Percentiles rank a stretch among this genome's conserved stretches.
Evolutionary conservation across 2,329 filamentous ascomycete genomes (phyloP).

Genomic region (Annulohypoxylon truncatum): DNA sequence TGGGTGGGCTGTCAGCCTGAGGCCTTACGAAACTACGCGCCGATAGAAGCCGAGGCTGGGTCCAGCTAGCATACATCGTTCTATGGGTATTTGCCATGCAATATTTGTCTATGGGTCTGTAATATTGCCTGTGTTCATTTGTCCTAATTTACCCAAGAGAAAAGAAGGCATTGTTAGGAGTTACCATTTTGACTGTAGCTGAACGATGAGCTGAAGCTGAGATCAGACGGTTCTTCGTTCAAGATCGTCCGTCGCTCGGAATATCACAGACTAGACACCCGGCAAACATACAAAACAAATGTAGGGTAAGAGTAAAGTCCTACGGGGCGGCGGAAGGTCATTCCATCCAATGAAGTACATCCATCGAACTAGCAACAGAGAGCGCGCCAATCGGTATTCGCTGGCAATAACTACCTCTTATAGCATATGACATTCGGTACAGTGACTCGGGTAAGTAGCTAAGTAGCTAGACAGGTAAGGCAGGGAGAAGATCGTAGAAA

Average conservation of each 20-base stretch:
- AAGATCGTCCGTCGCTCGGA: conserved; percentile 16
- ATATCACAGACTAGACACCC: conserved; percentile 21
- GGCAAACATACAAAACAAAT: conserved; percentile 13
- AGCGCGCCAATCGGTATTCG: conserved; percentile 19
- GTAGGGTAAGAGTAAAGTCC: conserved; percentile 14
- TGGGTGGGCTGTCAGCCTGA: conserved; percentile 14
- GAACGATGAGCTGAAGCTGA: conserved; percentile 28
- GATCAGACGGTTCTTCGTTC: conserved; percentile 28
- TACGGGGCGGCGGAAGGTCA: conserved; percentile 28
- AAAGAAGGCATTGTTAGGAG: neutral
- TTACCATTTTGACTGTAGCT: conserved; percentile 14
- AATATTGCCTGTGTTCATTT: neutral
- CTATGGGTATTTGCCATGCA: neutral
- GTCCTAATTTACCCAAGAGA: neutral
- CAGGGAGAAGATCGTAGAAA: conserved; percentile 33
- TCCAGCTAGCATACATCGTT: neutral
- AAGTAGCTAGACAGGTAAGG: neutral
- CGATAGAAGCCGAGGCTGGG: conserved; percentile 11
- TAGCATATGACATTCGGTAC: conserved; percentile 14
- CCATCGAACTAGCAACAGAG: conserved; percentile 9
- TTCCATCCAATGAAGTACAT: conserved; percentile 29
- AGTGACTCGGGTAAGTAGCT: neutral
- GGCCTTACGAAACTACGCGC: conserved; percentile 6
- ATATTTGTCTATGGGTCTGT: neutral
- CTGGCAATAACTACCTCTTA: conserved; percentile 26